Evolutionary conservation across 768 basidiomycete genomes (phyloP).

Genomic region (Boletus huronensis): DNA sequence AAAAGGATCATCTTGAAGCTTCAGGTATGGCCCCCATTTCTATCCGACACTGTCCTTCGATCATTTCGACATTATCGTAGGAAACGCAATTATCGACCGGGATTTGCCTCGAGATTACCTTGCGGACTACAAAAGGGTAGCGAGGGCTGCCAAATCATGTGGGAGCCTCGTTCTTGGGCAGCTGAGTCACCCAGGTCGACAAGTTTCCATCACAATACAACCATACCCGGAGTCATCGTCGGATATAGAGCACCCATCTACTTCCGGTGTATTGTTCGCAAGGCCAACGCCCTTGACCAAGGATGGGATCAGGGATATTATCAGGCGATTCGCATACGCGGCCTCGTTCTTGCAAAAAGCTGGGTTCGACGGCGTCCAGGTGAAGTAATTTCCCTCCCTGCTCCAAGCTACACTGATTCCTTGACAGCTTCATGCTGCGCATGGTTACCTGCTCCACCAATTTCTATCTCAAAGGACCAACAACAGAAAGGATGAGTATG

Average conservation of each 20-base stretch:
- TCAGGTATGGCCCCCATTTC: slow-evolving; percentile 20
- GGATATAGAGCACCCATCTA: slow-evolving; percentile 34
- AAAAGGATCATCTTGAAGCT: slow-evolving; percentile 34
- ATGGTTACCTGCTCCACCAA: slow-evolving; percentile 46
- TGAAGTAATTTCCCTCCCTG: slow-evolving; percentile 7
- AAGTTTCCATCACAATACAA: slow-evolving; percentile 34
- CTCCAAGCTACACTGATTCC: neutral
- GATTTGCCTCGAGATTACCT: slow-evolving; percentile 27
- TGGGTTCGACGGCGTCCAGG: slow-evolving; percentile 68
- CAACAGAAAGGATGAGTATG: slow-evolving; percentile 52
- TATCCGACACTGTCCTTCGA: neutral
- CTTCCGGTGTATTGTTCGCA: slow-evolving; percentile 31
- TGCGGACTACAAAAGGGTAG: slow-evolving; percentile 18
- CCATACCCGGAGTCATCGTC: slow-evolving; percentile 34
- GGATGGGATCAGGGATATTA: slow-evolving; percentile 48
- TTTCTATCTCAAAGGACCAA: slow-evolving; percentile 45
- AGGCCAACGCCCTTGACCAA: slow-evolving; percentile 38
- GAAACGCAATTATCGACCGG: slow-evolving; percentile 32
- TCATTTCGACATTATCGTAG: slow-evolving; percentile 10
- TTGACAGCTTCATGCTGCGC: slow-evolving; percentile 40
- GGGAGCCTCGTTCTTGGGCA: slow-evolving; percentile 33
- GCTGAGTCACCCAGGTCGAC: slow-evolving; percentile 33
- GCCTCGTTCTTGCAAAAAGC: slow-evolving; percentile 52
- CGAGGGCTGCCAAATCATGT: slow-evolving; percentile 30
- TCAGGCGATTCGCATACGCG: slow-evolving; percentile 48